A percentile compares a stretch with the other conserved stretches of the same genome.
Evolutionary conservation across 2,329 filamentous ascomycete species (phyloP).

Genomic region (Cytospora chrysosperma): DNA sequence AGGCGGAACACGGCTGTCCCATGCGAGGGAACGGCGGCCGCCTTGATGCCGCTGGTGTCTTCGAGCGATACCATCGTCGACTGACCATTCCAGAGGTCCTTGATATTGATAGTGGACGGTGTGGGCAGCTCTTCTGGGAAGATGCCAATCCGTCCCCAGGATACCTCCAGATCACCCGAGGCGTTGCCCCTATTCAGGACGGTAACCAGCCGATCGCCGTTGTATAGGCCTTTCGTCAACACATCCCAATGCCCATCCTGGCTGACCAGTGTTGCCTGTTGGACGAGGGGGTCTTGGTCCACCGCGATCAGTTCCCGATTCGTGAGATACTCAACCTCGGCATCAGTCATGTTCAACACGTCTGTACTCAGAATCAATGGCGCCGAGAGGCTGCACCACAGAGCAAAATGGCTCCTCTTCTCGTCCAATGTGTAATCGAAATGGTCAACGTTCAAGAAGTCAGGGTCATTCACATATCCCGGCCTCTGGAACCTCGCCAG

Average conservation of each 20-base stretch:
- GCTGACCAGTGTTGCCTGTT: constrained; percentile 48
- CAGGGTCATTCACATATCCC: constrained; percentile 40
- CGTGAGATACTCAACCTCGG: constrained; percentile 38
- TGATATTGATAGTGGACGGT: constrained; percentile 33
- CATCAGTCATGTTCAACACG: constrained; percentile 36
- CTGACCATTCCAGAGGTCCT: constrained; percentile 44
- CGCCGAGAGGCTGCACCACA: constrained; percentile 38
- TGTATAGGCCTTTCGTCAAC: constrained; percentile 45
- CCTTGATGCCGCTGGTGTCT: constrained; percentile 27
- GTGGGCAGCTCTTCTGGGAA: constrained; percentile 29
- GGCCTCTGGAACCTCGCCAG: constrained; percentile 40
- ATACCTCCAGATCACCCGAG: constrained; percentile 33
- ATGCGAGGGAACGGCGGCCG: constrained; percentile 36
- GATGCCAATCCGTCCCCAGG: constrained; percentile 39
- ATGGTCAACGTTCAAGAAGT: constrained; percentile 39
- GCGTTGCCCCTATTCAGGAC: constrained; percentile 43
- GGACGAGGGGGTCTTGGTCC: constrained; percentile 42
- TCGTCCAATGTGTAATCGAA: constrained; percentile 36
- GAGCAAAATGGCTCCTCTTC: constrained; percentile 37
- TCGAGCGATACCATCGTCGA: constrained; percentile 27
- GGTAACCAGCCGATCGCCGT: constrained; percentile 47
- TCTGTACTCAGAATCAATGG: constrained; percentile 40
- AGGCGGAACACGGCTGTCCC: constrained; percentile 45
- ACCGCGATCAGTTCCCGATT: constrained; percentile 43
- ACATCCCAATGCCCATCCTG: constrained; percentile 44